A percentile compares a stretch with the other conserved stretches of the same genome.
phyloP scores from a whole-genome alignment of 768 basidiomycete species.

The Podaxis rugospora region DNA sequence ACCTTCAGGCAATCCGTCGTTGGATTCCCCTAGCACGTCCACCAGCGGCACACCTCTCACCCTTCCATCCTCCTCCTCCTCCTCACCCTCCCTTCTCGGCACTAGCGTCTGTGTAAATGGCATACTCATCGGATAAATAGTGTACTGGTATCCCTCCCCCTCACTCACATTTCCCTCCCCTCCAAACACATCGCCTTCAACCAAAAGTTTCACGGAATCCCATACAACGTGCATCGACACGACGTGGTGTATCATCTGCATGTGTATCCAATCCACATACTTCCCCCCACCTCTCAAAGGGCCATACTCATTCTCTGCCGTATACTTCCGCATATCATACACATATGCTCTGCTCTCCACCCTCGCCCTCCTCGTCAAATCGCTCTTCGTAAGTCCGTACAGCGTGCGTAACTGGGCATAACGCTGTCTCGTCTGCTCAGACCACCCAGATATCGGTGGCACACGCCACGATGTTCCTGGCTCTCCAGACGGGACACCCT shows the following conservation, averaged over 20 bases:
- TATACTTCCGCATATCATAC: slow-evolving; percentile 60
- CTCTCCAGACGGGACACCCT: neutral
- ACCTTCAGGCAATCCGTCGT: slow-evolving; percentile 1
- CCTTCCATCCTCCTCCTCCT: slow-evolving; percentile 17
- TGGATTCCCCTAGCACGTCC: slow-evolving; percentile 19
- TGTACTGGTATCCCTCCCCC: slow-evolving; percentile 28
- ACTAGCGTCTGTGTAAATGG: slow-evolving; percentile 50
- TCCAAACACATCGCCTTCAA: slow-evolving; percentile 12
- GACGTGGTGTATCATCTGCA: slow-evolving; percentile 51
- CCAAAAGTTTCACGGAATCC: slow-evolving; percentile 19
- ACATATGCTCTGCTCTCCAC: slow-evolving; percentile 49
- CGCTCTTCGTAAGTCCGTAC: slow-evolving; percentile 48
- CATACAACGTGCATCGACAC: slow-evolving; percentile 47
- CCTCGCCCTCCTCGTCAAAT: slow-evolving; percentile 28
- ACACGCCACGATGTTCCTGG: neutral
- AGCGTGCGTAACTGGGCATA: slow-evolving; percentile 49
- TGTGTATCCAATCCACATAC: slow-evolving; percentile 56
- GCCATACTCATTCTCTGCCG: slow-evolving; percentile 45
- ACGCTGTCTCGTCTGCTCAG: slow-evolving; percentile 26
- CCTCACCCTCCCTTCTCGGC: slow-evolving; percentile 24
- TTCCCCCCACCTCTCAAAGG: slow-evolving; percentile 45
- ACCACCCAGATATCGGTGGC: neutral
- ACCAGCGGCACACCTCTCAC: slow-evolving; percentile 18
- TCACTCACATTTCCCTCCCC: slow-evolving; percentile 8
- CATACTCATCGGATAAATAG: slow-evolving; percentile 45